Conservation (phyloP, 208 protist species). For the Wallacemonas sp. region DNA sequence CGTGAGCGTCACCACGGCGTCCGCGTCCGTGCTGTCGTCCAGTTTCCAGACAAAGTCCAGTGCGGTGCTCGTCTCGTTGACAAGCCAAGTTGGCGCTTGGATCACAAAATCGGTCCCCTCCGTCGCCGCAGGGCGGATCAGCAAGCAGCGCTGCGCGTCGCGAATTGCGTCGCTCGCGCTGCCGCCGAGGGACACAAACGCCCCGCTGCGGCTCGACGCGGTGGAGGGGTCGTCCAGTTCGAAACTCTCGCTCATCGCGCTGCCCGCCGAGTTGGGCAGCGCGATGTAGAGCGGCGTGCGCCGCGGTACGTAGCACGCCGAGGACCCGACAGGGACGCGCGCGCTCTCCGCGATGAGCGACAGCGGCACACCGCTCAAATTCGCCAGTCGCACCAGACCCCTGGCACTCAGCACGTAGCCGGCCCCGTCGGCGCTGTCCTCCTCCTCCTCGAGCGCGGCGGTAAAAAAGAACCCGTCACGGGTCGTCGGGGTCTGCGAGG, state of each 20-base stretch:
- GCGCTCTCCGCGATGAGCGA: not conserved
- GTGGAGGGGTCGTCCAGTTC: conserved; percentile 39
- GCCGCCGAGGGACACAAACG: conserved; percentile 31
- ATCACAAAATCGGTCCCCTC: conserved; percentile 5
- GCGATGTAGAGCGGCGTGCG: conserved; percentile 47
- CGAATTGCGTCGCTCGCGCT: conserved; percentile 12
- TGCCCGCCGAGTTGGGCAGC: not conserved
- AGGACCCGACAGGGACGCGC: conserved; percentile 6
- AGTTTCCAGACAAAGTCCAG: conserved; percentile 6
- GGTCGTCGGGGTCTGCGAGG: not conserved
- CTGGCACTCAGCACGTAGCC: not conserved
- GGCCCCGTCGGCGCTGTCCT: not conserved
- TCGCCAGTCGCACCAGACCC: not conserved
- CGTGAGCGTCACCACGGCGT: not conserved
- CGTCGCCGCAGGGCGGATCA: not conserved
- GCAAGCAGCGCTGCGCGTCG: conserved; percentile 1
- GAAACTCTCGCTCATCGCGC: not conserved
- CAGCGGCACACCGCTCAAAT: conserved; percentile 2
- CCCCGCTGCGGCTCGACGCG: conserved; percentile 36
- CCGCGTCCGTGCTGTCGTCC: not conserved
- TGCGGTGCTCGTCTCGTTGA: not conserved
- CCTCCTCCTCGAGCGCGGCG: not conserved
- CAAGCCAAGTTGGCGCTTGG: conserved; percentile 9
- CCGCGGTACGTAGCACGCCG: conserved; percentile 43
- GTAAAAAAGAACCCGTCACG: not conserved